Evolutionary conservation across 2,329 filamentous ascomycete species (phyloP), one percentile per base, ranked within the genome.

Genomic region (Polytolypa hystricis): DNA sequence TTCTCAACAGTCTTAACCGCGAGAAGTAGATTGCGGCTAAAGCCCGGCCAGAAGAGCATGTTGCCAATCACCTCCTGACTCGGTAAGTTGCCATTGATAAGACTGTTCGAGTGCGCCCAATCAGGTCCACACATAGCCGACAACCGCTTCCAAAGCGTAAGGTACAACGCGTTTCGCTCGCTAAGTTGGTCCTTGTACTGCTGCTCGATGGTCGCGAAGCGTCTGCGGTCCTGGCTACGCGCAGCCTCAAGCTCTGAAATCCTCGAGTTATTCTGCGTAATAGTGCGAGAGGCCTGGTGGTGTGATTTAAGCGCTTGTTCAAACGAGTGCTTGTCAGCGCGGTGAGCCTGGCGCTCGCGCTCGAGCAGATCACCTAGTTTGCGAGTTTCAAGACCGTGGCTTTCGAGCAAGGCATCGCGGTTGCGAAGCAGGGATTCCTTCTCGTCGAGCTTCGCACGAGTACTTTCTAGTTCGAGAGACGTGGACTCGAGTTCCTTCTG

Each of bases 351-450:
- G 10, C 86, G 78, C 61, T 98, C 91, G 51, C 93, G 93, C 34
- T 96, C 89, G 10, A 96, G 77, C 36, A 94, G 70, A 46, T 96
- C 89, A 1, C 79, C 78, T 8, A 96, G 67, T 50, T 86, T 86
- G 41, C 84, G 77, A 37, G 78, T 81, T 57, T 98, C 91, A 15
- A 96, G 72, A 2, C 81, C 84, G 51, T 91, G 84, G 17, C 79
- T 84, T 59, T 98, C 91, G 7, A 98, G 74, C 4, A 96, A 70
- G 2, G 78, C 72, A 54, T 96, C 91, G 10, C 89, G 84, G 56
- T 89, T 84, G 51, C 87, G 85, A 52, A 98, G 79, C 47, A 93
- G 72, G 37, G 81, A 79, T 44, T 96, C 87, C 58, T 93, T 95
- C 55, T 96, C 87, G n/a, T 80, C 75, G 19, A 94, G 64, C 9